Percentiles rank a stretch among this genome's conserved stretches.
Evolutionary conservation across 2,329 filamentous ascomycete species (phyloP).

Genomic region (Monosporascus sp.): DNA sequence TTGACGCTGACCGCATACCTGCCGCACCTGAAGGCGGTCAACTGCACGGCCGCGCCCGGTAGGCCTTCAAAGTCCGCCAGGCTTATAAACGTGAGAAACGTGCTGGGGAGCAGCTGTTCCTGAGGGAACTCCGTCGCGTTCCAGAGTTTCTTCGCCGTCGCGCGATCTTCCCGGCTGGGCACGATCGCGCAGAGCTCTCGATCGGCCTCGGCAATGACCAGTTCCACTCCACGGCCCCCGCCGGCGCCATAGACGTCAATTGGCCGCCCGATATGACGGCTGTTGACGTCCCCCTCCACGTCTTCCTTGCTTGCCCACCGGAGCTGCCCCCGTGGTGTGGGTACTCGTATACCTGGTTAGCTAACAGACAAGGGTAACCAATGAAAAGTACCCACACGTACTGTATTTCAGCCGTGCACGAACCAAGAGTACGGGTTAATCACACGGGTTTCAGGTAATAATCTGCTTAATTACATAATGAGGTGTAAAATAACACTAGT

Average conservation of each 20-base stretch:
- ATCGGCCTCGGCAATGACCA: conserved; percentile 26
- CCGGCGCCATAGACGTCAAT: conserved; percentile 29
- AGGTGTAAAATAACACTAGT: too few species aligned
- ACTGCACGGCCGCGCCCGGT: conserved; percentile 30
- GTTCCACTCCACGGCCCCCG: conserved; percentile 36
- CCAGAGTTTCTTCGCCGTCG: conserved; percentile 24
- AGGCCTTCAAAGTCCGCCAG: conserved; percentile 22
- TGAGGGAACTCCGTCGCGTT: conserved; percentile 29
- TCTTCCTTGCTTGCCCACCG: conserved; percentile 25
- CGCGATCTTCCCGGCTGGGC: conserved; percentile 17
- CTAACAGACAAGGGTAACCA: too few species aligned
- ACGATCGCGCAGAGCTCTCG: conserved; percentile 24
- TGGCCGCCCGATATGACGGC: conserved; percentile 26
- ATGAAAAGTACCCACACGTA: too few species aligned
- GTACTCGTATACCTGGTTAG: too few species aligned
- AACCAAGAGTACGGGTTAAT: too few species aligned
- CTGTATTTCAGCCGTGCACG: too few species aligned
- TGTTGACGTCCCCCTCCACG: conserved; percentile 8
- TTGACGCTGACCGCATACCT: conserved; percentile 36
- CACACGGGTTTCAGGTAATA: too few species aligned
- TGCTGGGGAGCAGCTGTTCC: conserved; percentile 26
- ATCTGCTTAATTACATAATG: too few species aligned
- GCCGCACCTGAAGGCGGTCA: conserved; percentile 33
- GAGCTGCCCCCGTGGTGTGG: conserved; percentile 38
- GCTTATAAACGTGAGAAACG: conserved; percentile 28